These are phyloP conservation scores for Amyloporia xantha DNA, from an alignment of 768 basidiomycete genomes.

Conservation along the genomic window DNA sequence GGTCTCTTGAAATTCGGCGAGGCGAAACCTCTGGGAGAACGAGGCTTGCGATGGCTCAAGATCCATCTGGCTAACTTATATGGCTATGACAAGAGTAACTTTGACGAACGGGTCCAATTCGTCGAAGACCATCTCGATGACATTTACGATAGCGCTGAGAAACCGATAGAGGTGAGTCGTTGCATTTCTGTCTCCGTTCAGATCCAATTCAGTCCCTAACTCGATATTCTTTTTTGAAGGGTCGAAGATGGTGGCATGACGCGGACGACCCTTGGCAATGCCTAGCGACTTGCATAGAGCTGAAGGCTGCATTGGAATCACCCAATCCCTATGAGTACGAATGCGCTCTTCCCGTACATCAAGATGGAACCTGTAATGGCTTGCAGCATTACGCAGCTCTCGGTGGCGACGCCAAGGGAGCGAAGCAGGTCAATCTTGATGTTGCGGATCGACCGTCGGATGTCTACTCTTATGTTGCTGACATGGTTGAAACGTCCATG, in stretches of 20 bases:
- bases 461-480: conserved; percentile 88
- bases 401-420: conserved; percentile 86
- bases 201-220: too few relatives aligned
- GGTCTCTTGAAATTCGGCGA: conserved; percentile 83
- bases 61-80: conserved; percentile 91
- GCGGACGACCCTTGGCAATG: conserved; percentile 99
- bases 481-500: conserved; percentile 72
- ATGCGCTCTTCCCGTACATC: conserved; percentile 85
- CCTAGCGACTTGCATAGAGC: conserved; percentile 86
- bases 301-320: conserved; percentile 72
- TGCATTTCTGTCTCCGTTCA: too few relatives aligned
- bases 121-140: conserved; percentile 66
- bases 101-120: conserved; percentile 86
- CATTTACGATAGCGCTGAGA: conserved; percentile 74
- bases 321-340: conserved; percentile 49
- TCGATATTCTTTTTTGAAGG: conserved; percentile 40
- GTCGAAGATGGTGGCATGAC: conserved; percentile 77
- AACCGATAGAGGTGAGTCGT: conserved; percentile 62
- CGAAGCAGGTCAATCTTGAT: conserved; percentile 86
- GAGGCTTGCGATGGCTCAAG: conserved; percentile 90
- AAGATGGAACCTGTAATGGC: conserved; percentile 98
- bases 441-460: conserved; percentile 85
- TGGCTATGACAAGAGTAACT: conserved; percentile 91
- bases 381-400: conserved; percentile 98
- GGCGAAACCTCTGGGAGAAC: conserved; percentile 69